phyloP scores from a whole-genome alignment of 176 grass and related monocot species.

The Oryza glaberrima region DNA sequence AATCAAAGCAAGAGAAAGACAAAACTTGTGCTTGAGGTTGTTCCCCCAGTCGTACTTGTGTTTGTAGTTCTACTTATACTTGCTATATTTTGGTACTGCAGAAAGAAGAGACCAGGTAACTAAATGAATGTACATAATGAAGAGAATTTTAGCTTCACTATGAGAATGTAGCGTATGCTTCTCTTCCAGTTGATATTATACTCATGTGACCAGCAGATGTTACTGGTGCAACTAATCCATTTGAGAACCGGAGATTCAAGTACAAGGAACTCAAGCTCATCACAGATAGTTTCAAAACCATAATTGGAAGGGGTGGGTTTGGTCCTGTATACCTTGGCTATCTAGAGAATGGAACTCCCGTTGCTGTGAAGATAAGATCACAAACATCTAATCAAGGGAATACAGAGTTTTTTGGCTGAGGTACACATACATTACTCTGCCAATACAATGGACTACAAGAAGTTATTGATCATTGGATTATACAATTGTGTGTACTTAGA shows the following conservation, averaged over 20 bases:
- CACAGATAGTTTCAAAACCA: slow-evolving; percentile 35
- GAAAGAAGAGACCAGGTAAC: slow-evolving; percentile 16
- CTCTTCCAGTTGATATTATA: neutral
- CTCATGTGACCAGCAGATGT: slow-evolving; percentile 1
- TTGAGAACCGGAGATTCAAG: slow-evolving; percentile 31
- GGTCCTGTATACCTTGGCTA: slow-evolving; percentile 39
- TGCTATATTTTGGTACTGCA: slow-evolving; percentile 19
- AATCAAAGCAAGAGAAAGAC: slow-evolving; percentile 9
- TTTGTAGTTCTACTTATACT: neutral
- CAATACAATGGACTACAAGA: too few relatives aligned
- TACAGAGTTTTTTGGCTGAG: slow-evolving; percentile 46
- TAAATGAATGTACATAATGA: neutral
- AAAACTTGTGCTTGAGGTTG: slow-evolving; percentile 2
- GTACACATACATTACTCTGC: too few relatives aligned
- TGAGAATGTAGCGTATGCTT: neutral
- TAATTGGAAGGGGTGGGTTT: slow-evolving; percentile 45
- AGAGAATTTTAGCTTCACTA: neutral
- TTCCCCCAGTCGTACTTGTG: neutral
- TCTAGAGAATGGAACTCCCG: slow-evolving; percentile 35
- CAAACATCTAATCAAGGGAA: slow-evolving; percentile 23
- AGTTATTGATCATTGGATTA: too few relatives aligned
- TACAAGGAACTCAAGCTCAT: slow-evolving; percentile 50
- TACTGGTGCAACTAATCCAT: neutral
- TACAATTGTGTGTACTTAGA: too few relatives aligned
- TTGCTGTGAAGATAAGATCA: slow-evolving; percentile 41